These are phyloP conservation scores for Euphorbia celastroides DNA, from an alignment of 441 rosid species.

Conservation along the genomic window DNA sequence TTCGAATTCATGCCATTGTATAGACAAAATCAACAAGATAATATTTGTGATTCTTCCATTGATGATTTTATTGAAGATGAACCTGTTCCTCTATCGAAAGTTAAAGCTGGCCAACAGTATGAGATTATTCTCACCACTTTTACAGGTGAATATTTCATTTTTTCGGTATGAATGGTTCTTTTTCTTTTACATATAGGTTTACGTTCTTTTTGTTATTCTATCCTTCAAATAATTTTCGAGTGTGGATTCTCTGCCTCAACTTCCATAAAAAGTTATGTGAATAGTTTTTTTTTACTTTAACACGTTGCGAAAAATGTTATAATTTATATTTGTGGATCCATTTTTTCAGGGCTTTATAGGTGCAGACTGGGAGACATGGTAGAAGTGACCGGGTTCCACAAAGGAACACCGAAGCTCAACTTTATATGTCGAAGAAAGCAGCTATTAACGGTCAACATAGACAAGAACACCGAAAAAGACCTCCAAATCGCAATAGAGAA, in stretches of 20 bases:
- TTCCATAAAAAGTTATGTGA: too few species aligned
- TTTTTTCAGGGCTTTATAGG: slow-evolving; percentile 60
- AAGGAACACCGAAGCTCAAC: slow-evolving; percentile 72
- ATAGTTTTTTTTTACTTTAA: too few species aligned
- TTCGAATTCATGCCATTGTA: slow-evolving; percentile 80
- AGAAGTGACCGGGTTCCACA: slow-evolving; percentile 73
- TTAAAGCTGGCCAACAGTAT: slow-evolving; percentile 63
- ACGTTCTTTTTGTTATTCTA: too few species aligned
- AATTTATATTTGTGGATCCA: too few species aligned
- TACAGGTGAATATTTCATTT: slow-evolving; percentile 44
- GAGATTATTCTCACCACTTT: slow-evolving; percentile 85
- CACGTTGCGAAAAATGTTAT: too few species aligned
- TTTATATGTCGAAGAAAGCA: slow-evolving; percentile 80
- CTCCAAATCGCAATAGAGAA: slow-evolving; percentile 69
- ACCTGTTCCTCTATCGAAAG: slow-evolving; percentile 69
- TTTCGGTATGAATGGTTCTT: too few species aligned
- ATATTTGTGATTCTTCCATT: neutral
- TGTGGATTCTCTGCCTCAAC: too few species aligned
- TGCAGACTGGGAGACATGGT: slow-evolving; percentile 79
- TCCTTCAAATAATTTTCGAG: too few species aligned
- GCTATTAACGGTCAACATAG: slow-evolving; percentile 67
- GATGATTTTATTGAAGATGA: slow-evolving; percentile 66
- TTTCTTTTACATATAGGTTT: too few species aligned
- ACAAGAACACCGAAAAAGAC: slow-evolving; percentile 89
- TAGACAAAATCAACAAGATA: slow-evolving; percentile 37